A percentile compares a stretch with the other conserved stretches of the same genome.
Conservation (phyloP, 2,329 filamentous ascomycete genomes). For the Neonectria faginata region DNA sequence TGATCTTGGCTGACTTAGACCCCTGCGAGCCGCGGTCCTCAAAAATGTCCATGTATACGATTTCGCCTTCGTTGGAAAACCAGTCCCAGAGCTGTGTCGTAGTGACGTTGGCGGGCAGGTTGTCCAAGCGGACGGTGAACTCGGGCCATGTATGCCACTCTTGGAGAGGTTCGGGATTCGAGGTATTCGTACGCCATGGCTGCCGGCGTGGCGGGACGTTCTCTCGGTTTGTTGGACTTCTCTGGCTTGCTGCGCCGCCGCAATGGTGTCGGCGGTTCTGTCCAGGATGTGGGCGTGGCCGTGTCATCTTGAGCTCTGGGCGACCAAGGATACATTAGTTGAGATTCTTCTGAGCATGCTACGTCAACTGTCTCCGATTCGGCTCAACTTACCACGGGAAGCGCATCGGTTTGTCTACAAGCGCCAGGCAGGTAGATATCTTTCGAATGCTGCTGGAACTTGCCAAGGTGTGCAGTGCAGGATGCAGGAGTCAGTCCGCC, state of each 20-base stretch:
- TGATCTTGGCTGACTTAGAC: conserved; percentile 57
- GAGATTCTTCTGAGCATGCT: neutral
- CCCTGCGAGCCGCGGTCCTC: conserved; percentile 10
- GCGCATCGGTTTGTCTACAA: neutral
- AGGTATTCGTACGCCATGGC: neutral
- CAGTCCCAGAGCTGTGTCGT: conserved; percentile 62
- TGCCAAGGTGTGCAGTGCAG: neutral
- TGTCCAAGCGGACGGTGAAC: conserved; percentile 48
- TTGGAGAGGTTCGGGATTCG: neutral
- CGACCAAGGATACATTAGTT: neutral
- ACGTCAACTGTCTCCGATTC: neutral
- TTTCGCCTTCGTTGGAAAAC: conserved; percentile 64
- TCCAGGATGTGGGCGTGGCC: neutral
- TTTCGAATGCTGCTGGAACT: neutral
- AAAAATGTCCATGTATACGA: conserved; percentile 68
- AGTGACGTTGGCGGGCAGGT: conserved; percentile 52
- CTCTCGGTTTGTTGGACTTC: neutral
- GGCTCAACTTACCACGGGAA: neutral
- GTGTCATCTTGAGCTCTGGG: conserved; percentile 4
- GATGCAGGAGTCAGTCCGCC: neutral
- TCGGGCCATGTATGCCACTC: conserved; percentile 53
- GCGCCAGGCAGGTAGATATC: neutral
- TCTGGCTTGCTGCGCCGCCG: neutral
- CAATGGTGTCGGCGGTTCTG: neutral
- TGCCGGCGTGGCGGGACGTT: neutral